A percentile compares a stretch with the other conserved stretches of the same genome.
phyloP scores from a whole-genome alignment of 345 rosid genomes.

The Nasturtium officinale region DNA sequence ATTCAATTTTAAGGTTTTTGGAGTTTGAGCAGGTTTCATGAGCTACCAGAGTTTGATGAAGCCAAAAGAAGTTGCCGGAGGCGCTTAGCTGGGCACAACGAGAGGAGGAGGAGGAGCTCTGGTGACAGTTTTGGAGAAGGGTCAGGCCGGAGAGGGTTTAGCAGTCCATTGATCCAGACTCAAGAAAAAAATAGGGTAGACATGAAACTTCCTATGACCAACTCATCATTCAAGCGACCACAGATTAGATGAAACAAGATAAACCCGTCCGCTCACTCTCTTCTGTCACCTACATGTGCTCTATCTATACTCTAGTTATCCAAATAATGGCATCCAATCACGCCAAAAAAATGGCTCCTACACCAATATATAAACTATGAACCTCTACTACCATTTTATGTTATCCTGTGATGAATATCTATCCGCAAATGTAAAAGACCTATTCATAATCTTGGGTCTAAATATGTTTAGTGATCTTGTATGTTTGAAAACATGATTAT shows the following conservation, averaged over 20 bases:
- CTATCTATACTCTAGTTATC: constrained; percentile 21
- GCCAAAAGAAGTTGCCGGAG: constrained; percentile 88
- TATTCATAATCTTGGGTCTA: constrained; percentile 11
- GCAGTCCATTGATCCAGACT: constrained; percentile 32
- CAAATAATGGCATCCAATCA: constrained; percentile 30
- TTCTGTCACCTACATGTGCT: constrained; percentile 65
- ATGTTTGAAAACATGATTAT: constrained; percentile 10
- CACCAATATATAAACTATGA: constrained; percentile 10
- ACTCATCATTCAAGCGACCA: constrained; percentile 41
- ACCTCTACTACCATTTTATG: constrained; percentile 13
- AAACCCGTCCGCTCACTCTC: constrained; percentile 70
- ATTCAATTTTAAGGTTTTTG: not conserved
- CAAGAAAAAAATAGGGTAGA: constrained; percentile 40
- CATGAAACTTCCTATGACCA: constrained; percentile 34
- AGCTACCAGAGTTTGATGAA: constrained; percentile 81
- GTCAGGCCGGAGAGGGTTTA: constrained; percentile 53
- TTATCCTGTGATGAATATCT: constrained; percentile 20
- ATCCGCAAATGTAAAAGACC: constrained; percentile 16
- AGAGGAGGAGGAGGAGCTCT: constrained; percentile 75
- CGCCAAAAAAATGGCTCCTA: constrained; percentile 18
- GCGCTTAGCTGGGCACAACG: constrained; percentile 86
- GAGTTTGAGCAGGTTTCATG: constrained; percentile 60
- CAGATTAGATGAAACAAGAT: constrained; percentile 44
- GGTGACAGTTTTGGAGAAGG: constrained; percentile 63
- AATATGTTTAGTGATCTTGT: constrained; percentile 13